A percentile compares a stretch with the other conserved stretches of the same genome.
These are phyloP conservation scores for Populus pruinosa DNA, from an alignment of 345 rosid genomes.

Conservation along the genomic window DNA sequence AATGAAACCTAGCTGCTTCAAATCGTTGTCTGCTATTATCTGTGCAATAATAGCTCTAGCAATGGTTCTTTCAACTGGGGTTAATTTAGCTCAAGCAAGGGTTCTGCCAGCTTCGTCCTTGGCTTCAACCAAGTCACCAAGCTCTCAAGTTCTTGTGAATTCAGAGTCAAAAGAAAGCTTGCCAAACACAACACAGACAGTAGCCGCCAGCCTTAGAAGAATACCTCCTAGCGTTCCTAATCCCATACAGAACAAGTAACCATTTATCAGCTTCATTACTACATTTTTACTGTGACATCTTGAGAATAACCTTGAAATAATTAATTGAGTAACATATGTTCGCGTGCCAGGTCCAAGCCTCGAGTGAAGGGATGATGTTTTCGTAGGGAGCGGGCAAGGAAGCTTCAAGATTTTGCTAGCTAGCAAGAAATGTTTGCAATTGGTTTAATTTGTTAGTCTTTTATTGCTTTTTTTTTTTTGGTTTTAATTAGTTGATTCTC, in stretches of 20 bases:
- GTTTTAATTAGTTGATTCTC: too few relatives aligned
- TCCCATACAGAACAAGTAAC: slow-evolving; percentile 11
- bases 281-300: neutral
- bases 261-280: neutral
- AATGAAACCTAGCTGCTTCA: neutral
- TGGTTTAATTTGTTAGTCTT: too few relatives aligned
- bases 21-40: neutral
- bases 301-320: neutral
- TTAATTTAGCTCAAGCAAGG: neutral
- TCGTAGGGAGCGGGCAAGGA: neutral
- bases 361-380: neutral
- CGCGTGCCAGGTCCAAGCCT: neutral
- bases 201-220: slow-evolving; percentile 1
- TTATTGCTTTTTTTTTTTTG: too few relatives aligned
- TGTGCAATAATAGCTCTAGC: neutral
- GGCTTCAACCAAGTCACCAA: neutral
- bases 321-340: too few relatives aligned
- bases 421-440: too few relatives aligned
- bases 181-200: neutral
- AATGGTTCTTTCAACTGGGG: neutral
- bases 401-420: too few relatives aligned
- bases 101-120: neutral
- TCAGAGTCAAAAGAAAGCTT: neutral
- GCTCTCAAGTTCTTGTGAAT: neutral
- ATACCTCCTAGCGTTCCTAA: slow-evolving; percentile 5